Base-by-base conservation (phyloP, 352 stramenopile species). In the Elongisporangium anandrum region DNA sequence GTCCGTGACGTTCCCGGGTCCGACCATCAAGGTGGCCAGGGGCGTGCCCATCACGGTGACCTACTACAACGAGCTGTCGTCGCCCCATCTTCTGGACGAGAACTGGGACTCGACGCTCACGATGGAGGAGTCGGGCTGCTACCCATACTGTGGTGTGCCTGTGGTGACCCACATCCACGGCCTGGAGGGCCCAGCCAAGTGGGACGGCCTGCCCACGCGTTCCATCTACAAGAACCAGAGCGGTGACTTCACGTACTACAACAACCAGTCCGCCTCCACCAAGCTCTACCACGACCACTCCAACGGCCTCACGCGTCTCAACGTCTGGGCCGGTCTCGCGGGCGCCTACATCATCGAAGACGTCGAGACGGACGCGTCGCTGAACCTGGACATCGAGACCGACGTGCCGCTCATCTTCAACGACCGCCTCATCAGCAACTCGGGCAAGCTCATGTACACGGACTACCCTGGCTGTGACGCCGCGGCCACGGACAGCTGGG, bases 221-320 rank as follows among this genome's bases (percentile, higher is more conserved):
- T 80, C 75, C 20, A 75, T 87, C 55, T 87, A 84, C 68, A 66
- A 70, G 56, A 85, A 87, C 72, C 75, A 87, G 55, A 79, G 61
- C 22, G 60, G 62, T 38, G 61, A 66, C 26, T 71, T 77, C 51
- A 50, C 66, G 20, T 87, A 87, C 71, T 59, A 70, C 48, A 87
- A 87, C 73, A 77, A 77, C 57, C 77, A 87, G 65, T 81, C 75
- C 9, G 67, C 70, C 2, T 81, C 77, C 9, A 85, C 77, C 19
- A 81, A 83, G 57, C 39, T 76, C 0, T 87, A 87, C 58, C 77
- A 87, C 63, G 77, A 87, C 53, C 77, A 87, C 60, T 54, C 75
- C 0, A 77, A 77, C 45, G 77, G 77, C 8, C 62, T 87, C 41
- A 80, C 75, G 1, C 77, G 77, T 20, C 68, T 87, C 55, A 87